Conservation (phyloP, 495 filamentous ascomycete species). For the Aspergillus haitiensis region DNA sequence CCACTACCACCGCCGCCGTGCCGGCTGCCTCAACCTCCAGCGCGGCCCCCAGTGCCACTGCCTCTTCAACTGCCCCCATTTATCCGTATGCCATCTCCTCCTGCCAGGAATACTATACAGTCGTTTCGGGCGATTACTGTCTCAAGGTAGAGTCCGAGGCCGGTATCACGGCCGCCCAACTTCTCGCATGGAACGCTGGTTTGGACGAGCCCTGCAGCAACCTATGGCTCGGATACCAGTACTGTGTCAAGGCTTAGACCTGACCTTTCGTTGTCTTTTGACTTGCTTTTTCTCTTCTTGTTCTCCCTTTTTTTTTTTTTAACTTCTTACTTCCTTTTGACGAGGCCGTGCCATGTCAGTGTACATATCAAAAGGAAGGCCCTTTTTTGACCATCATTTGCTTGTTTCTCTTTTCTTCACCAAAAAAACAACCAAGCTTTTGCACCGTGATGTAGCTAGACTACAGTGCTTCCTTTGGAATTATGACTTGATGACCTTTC, state of each 20-base stretch:
- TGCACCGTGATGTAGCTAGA: no score
- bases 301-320: neutral
- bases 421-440: no score
- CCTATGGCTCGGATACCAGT: slow-evolving; percentile 44
- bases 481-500: no score
- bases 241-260: slow-evolving; percentile 32
- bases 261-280: neutral
- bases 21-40: neutral
- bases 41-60: neutral
- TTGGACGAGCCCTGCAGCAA: slow-evolving; percentile 37
- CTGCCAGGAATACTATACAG: slow-evolving; percentile 47
- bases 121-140: slow-evolving; percentile 45
- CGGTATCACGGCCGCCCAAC: slow-evolving; percentile 30
- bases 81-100: slow-evolving; percentile 13
- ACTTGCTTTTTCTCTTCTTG: neutral
- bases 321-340: slow-evolving; percentile 12
- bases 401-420: no score
- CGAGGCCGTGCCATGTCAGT: slow-evolving; percentile 5
- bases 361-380: slow-evolving; percentile 14
- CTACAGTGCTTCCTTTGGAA: no score
- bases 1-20: neutral
- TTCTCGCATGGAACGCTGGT: slow-evolving; percentile 43
- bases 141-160: slow-evolving; percentile 32
- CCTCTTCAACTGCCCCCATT: slow-evolving; percentile 1
- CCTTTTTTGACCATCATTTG: neutral